Evolutionary conservation across 2,329 filamentous ascomycete species (phyloP), one percentile per base, ranked within the genome.

Genomic region (Aspergillus fijiensis): DNA sequence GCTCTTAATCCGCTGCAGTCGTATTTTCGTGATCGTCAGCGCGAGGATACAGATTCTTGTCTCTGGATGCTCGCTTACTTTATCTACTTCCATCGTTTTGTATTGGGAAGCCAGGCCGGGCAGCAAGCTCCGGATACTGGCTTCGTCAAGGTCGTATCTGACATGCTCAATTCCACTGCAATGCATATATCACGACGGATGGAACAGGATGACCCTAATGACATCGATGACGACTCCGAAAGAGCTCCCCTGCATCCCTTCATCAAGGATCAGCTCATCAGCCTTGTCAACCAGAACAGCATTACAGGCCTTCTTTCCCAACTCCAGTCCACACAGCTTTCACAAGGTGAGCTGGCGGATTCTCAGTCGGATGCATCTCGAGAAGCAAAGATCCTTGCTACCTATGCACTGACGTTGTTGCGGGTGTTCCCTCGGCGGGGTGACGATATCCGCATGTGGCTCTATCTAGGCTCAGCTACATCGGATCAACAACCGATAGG

Each of bases 391-490:
- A 79, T 91, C 12, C 80, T 96, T 45, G 92, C 94, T 12, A 91
- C 89, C 29, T 98, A 96, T 71, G 91, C 92, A 2, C 81, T 98
- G 45, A 93, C 91, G 0, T 79, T 99, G 3, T 80, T 98, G 4
- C 86, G 90, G 60, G 93, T 92, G 67, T 98, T 98, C 65, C 92
- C 94, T 9, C 80, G 83, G 6, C 84, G 87, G 60, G 88, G 88
- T 3, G 93, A 97, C 70, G 92, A 97, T 60, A 96, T 97, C 61
- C 89, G 93, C 23, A 96, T 98, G 91, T 94, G 92, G 79, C 81
- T 98, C 0, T 98, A 95, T 70, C 82, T 95, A 47, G 90, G 92
- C 0, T 86, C 89, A 49, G 81, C 90, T 4, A 71, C 64, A 62
- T 78, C 65, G 21, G 61, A 77, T 70, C 55, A 74, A 69, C 65